These are phyloP conservation scores for Eimeria brunetti DNA, from an alignment of 169 alveolate species.

Conservation along the genomic window DNA sequence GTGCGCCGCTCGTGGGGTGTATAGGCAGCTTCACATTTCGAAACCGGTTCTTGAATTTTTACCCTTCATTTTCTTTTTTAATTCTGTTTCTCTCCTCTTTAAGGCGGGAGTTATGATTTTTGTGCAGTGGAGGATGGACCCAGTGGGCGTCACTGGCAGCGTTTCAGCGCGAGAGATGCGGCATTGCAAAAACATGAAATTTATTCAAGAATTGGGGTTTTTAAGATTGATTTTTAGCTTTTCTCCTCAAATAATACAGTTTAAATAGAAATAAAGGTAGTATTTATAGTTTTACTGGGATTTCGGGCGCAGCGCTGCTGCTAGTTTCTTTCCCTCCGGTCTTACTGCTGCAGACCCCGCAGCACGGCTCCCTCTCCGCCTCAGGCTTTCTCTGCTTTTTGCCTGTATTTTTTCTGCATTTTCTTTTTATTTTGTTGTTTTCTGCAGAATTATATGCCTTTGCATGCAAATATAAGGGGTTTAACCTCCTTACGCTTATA, in stretches of 20 bases:
- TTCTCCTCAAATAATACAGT: background rate
- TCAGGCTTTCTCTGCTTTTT: background rate
- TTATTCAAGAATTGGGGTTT: background rate
- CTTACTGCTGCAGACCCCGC: conserved; percentile 39
- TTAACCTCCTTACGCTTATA: background rate
- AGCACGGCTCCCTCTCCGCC: background rate
- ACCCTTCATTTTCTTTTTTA: background rate
- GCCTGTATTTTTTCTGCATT: background rate
- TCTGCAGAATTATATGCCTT: background rate
- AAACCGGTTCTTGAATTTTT: background rate
- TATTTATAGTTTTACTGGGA: background rate
- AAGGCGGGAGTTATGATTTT: background rate
- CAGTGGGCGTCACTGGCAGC: conserved; percentile 4
- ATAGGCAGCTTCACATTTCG: background rate
- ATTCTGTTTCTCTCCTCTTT: too few relatives aligned
- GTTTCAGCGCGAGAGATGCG: background rate
- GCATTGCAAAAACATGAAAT: conserved; percentile 18
- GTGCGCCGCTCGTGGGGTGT: background rate
- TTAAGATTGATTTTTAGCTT: background rate
- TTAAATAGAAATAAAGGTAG: background rate
- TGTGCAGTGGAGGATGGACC: background rate
- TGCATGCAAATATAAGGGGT: background rate
- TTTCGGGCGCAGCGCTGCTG: background rate
- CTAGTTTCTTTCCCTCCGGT: background rate
- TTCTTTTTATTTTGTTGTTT: background rate